Conservation (phyloP, 495 filamentous ascomycete genomes). For the Podospora conica region DNA sequence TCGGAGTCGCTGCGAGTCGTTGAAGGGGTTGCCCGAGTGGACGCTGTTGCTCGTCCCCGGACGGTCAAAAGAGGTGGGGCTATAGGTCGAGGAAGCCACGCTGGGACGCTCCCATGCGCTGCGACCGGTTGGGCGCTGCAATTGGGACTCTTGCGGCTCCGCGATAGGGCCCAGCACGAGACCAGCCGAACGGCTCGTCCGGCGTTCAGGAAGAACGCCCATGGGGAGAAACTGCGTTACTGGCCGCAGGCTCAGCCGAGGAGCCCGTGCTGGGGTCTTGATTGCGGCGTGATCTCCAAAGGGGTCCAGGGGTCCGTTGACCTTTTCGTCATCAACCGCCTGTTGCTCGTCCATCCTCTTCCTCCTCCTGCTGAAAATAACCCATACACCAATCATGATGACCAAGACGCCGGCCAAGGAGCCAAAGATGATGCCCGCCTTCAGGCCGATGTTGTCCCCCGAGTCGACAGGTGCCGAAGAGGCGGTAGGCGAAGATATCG, state of each 20-base stretch:
- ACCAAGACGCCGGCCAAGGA: conserved; percentile 59
- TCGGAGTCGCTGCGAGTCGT: conserved; percentile 35
- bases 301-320: conserved; percentile 30
- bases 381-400: conserved; percentile 55
- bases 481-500: conserved; percentile 18
- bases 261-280: conserved; percentile 41
- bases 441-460: conserved; percentile 55
- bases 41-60: conserved; percentile 41
- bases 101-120: conserved; percentile 40
- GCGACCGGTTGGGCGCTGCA: conserved; percentile 19
- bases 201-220: conserved; percentile 24
- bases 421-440: conserved; percentile 80
- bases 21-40: conserved; percentile 46
- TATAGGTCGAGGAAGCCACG: conserved; percentile 15
- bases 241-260: conserved; percentile 77
- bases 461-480: conserved; percentile 25
- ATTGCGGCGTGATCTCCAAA: conserved; percentile 37
- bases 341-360: conserved; percentile 42
- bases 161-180: conserved; percentile 29
- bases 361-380: conserved; percentile 60
- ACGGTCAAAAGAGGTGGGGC: conserved; percentile 28
- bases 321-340: conserved; percentile 55
- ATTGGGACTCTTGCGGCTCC: conserved; percentile 22
- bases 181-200: conserved; percentile 44
- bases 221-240: conserved; percentile 77